These are phyloP conservation scores for Rutidosis leptorrhynchoides DNA, from an alignment of 129 eudicot genomes.

Conservation along the genomic window DNA sequence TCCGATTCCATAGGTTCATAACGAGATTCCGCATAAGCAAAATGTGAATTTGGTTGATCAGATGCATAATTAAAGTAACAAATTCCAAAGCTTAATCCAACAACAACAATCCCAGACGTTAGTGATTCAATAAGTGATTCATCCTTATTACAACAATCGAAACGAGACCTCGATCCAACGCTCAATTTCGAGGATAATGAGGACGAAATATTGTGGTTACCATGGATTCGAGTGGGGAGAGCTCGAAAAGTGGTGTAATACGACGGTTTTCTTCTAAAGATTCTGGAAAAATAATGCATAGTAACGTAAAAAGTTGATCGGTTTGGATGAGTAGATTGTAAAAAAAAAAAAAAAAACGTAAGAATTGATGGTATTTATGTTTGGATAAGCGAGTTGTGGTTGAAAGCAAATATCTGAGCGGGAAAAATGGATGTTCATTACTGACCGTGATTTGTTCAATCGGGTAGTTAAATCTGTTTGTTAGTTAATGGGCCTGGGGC, in stretches of 20 bases:
- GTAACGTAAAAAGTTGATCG: constrained; percentile 17
- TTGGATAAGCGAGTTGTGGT: constrained; percentile 18
- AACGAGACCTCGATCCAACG: constrained; percentile 3
- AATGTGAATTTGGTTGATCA: constrained; percentile 17
- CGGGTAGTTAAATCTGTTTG: constrained; percentile 19
- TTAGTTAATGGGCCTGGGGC: constrained; percentile 2
- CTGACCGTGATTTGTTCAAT: constrained; percentile 30
- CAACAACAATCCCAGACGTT: constrained; percentile 34
- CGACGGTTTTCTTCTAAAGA: constrained; percentile 33
- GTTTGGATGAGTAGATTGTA: background rate
- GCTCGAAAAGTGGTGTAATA: constrained; percentile 7
- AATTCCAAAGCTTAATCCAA: constrained; percentile 53
- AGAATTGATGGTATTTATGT: constrained; percentile 16
- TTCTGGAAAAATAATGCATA: constrained; percentile 54
- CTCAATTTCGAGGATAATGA: constrained; percentile 9
- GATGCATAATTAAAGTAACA: constrained; percentile 27
- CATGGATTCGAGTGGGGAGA: constrained; percentile 28
- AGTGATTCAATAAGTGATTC: constrained; percentile 36
- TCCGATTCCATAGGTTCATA: constrained; percentile 20
- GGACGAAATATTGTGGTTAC: constrained; percentile 20
- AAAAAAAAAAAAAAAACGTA: background rate
- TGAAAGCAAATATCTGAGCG: constrained; percentile 30
- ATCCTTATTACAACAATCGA: constrained; percentile 1
- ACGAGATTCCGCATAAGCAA: constrained; percentile 52
- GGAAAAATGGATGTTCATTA: constrained; percentile 37